phyloP scores from a whole-genome alignment of 2,329 filamentous ascomycete species.

The Ophiostoma quercus region DNA sequence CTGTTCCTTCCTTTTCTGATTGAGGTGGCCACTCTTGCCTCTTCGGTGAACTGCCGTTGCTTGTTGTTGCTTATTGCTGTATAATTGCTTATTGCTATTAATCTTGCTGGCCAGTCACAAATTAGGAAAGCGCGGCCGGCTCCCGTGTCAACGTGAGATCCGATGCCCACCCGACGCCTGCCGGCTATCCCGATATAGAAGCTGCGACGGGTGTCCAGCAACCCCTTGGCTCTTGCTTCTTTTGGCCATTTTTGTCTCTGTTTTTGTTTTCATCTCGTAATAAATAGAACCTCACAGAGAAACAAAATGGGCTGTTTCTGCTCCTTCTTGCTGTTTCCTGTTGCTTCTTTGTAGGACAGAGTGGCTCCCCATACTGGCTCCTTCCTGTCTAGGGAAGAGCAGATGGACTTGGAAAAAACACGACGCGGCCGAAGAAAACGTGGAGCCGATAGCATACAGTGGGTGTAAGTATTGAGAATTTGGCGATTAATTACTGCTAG shows the following conservation, averaged over 20 bases:
- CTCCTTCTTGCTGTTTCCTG: neutral
- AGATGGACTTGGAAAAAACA: neutral
- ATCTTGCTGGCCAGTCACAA: neutral
- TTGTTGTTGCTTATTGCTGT: neutral
- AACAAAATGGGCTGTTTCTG: neutral
- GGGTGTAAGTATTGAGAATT: neutral
- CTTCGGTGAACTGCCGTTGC: neutral
- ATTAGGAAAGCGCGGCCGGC: neutral
- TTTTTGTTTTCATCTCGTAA: neutral
- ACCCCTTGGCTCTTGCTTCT: neutral
- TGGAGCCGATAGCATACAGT: conserved; percentile 9
- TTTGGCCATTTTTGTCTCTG: neutral
- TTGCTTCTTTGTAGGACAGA: neutral
- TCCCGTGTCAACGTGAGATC: neutral
- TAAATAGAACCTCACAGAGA: neutral
- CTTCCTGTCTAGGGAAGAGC: conserved; percentile 12
- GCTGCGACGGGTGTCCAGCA: neutral
- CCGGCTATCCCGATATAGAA: conserved; percentile 6
- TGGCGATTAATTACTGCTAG: neutral
- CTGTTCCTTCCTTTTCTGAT: neutral
- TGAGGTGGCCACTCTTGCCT: neutral
- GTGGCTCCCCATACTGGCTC: neutral
- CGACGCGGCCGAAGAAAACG: neutral
- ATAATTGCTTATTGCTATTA: neutral
- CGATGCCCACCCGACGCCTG: neutral